phyloP scores from a whole-genome alignment of 1,284 basidiomycete species.

The Taiwanofungus camphoratus region DNA sequence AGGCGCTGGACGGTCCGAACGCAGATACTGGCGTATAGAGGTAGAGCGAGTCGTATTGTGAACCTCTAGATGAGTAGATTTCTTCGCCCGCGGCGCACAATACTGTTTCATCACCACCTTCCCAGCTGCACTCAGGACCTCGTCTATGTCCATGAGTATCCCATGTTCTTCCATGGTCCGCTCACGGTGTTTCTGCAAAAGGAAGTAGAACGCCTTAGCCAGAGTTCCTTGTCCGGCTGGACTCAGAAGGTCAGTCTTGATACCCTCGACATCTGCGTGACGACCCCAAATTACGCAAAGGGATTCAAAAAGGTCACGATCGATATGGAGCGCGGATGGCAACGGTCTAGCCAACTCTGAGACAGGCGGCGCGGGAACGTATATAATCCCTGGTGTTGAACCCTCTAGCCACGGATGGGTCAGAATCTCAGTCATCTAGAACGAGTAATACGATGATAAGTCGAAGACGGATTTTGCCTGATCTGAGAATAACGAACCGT shows the following conservation, averaged over 20 bases:
- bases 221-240: constrained; percentile 64
- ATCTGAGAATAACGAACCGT: constrained; percentile 48
- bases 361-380: constrained; percentile 61
- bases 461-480: constrained; percentile 6
- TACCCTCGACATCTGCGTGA: constrained; percentile 50
- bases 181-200: constrained; percentile 78
- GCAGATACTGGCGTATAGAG: constrained; percentile 15
- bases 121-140: constrained; percentile 26
- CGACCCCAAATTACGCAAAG: constrained; percentile 86
- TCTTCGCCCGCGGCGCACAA: constrained; percentile 31
- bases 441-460: constrained; percentile 6
- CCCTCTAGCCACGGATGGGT: constrained; percentile 77
- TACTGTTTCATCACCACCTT: constrained; percentile 43
- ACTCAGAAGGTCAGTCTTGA: constrained; percentile 60
- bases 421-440: constrained; percentile 83
- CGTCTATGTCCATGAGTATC: constrained; percentile 38
- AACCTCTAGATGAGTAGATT: constrained; percentile 3
- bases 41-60: constrained; percentile 5
- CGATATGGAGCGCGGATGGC: constrained; percentile 68
- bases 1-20: constrained; percentile 20
- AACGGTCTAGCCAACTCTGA: constrained; percentile 62
- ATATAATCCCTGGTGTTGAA: constrained; percentile 44
- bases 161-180: constrained; percentile 63
- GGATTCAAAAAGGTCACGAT: constrained; percentile 83
- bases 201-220: constrained; percentile 91